Evolutionary conservation across 805 yeast genomes (phyloP).

Genomic region (Metschnikowia henanensis): DNA sequence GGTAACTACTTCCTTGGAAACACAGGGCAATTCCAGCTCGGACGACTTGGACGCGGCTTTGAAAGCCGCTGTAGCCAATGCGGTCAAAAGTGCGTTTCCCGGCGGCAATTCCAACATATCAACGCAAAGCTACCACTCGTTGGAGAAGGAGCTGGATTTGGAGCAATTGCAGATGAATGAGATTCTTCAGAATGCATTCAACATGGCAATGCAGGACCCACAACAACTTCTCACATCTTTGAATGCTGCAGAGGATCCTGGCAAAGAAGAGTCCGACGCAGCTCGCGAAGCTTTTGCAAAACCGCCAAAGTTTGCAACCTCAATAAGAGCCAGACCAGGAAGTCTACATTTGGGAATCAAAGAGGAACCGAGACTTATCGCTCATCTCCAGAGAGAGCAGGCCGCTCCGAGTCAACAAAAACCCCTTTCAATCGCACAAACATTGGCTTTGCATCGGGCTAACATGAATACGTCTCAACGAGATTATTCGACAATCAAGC

Average conservation of each 20-base stretch:
- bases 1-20: not conserved
- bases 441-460: conserved; percentile 54
- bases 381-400: not conserved
- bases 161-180: conserved; percentile 61
- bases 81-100: conserved; percentile 15
- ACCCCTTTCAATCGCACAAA: conserved; percentile 56
- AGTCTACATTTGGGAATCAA: not conserved
- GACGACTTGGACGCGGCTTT: conserved; percentile 11
- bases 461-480: conserved; percentile 36
- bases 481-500: conserved; percentile 29
- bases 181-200: conserved; percentile 74
- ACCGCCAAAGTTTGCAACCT: too few relatives aligned
- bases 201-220: conserved; percentile 72
- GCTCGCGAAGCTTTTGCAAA: too few relatives aligned
- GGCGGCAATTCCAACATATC: not conserved
- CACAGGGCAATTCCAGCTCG: not conserved
- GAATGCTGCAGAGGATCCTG: conserved; percentile 28
- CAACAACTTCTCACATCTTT: conserved; percentile 40
- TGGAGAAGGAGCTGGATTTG: conserved; percentile 42
- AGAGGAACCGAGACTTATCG: not conserved
- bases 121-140: not conserved
- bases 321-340: not conserved
- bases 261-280: too few relatives aligned
- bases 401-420: conserved; percentile 12
- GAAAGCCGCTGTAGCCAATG: conserved; percentile 15